Evolutionary conservation across 208 protist species (phyloP).

Genomic region (Trypanosoma lewisi): DNA sequence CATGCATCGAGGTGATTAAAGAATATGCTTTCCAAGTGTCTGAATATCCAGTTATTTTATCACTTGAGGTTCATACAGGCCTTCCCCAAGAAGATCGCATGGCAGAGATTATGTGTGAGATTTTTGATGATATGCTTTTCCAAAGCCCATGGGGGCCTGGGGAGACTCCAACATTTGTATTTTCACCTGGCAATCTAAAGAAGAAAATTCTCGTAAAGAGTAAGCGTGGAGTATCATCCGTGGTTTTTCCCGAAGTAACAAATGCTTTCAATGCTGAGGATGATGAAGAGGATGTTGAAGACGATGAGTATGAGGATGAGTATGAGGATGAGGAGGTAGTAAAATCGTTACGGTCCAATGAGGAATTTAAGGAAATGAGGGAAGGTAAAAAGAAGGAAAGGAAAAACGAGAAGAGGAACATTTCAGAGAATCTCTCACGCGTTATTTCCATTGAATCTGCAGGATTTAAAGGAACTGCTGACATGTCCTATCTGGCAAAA

Average conservation of each 20-base stretch:
- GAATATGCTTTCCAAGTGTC: constrained; percentile 38
- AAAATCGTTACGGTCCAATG: neutral
- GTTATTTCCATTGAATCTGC: constrained; percentile 65
- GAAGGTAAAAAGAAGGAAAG: constrained; percentile 7
- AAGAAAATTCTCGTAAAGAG: constrained; percentile 39
- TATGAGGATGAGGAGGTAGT: neutral
- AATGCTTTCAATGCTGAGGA: too few species aligned
- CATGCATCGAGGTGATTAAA: constrained; percentile 39
- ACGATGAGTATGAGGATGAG: neutral
- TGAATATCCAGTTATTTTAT: constrained; percentile 48
- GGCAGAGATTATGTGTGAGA: constrained; percentile 36
- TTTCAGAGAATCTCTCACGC: constrained; percentile 42
- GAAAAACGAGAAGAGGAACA: constrained; percentile 8
- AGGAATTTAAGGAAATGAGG: constrained; percentile 1
- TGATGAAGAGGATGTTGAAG: constrained; percentile 5
- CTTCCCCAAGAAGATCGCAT: constrained; percentile 36
- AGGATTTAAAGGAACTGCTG: constrained; percentile 54
- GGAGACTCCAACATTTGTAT: constrained; percentile 12
- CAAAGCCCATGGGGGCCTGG: constrained; percentile 16
- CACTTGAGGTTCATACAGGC: constrained; percentile 45
- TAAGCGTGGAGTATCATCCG: constrained; percentile 14
- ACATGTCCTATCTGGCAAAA: constrained; percentile 50
- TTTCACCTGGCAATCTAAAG: constrained; percentile 29
- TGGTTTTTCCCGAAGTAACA: neutral
- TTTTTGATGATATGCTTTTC: constrained; percentile 30